A percentile compares a stretch with the other conserved stretches of the same genome.
Conservation (phyloP, 768 basidiomycete species). For the Naematelia aurantialba region DNA sequence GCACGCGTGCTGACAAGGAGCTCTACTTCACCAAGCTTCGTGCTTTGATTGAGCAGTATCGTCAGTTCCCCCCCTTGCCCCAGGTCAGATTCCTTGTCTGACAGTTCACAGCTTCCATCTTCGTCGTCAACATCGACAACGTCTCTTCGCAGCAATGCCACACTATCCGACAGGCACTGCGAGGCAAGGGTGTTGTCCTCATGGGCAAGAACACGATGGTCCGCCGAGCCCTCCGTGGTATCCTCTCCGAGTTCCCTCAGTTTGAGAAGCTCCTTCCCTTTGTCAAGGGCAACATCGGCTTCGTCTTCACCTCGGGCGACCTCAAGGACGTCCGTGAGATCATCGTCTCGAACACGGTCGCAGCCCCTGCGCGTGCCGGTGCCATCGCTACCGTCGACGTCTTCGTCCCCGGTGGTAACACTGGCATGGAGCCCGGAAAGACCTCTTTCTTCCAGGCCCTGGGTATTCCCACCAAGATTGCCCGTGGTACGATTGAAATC, state of each 20-base stretch:
- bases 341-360: slow-evolving; percentile 95
- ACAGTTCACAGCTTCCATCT: slow-evolving; percentile 75
- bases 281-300: slow-evolving; percentile 96
- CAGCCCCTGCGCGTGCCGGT: slow-evolving; percentile 97
- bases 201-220: slow-evolving; percentile 99
- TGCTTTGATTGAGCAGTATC: slow-evolving; percentile 82
- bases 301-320: slow-evolving; percentile 90
- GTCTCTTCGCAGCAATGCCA: slow-evolving; percentile 99
- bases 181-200: slow-evolving; percentile 90
- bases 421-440: slow-evolving; percentile 99
- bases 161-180: slow-evolving; percentile 72
- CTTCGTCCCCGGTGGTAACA: slow-evolving; percentile 89
- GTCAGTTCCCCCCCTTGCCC: slow-evolving; percentile 56
- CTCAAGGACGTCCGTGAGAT: slow-evolving; percentile 91
- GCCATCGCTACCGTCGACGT: slow-evolving; percentile 91
- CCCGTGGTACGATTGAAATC: slow-evolving; percentile 99
- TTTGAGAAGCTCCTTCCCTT: slow-evolving; percentile 94
- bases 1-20: slow-evolving; percentile 80
- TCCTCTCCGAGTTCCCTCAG: slow-evolving; percentile 84
- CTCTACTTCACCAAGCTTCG: slow-evolving; percentile 89
- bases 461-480: slow-evolving; percentile 99
- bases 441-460: slow-evolving; percentile 99
- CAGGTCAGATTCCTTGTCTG: slow-evolving; percentile 11
- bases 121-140: slow-evolving; percentile 99
- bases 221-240: slow-evolving; percentile 88